Conservation (phyloP, 2,329 filamentous ascomycete genomes). For the Fusarium avenaceum region DNA sequence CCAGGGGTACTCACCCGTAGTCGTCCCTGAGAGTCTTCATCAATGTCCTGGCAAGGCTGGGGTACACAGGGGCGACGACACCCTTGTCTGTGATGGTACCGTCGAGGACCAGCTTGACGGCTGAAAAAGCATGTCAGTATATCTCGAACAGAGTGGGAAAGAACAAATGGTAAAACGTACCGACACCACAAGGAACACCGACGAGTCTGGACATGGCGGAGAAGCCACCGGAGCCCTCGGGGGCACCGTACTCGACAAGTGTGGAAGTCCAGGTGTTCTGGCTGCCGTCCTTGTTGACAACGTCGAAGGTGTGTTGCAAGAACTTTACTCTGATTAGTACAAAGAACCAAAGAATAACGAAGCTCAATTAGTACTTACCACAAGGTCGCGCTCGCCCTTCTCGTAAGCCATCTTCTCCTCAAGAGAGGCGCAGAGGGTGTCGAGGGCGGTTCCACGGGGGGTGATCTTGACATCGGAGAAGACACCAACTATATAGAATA, state of each 20-base stretch:
- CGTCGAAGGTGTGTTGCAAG: constrained; percentile 74
- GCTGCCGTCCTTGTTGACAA: constrained; percentile 71
- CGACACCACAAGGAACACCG: constrained; percentile 71
- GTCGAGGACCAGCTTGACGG: constrained; percentile 82
- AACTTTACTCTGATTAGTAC: constrained; percentile 17
- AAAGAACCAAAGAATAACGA: background rate
- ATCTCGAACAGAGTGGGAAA: background rate
- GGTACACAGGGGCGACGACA: constrained; percentile 81
- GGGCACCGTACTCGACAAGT: constrained; percentile 84
- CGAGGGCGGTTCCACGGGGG: constrained; percentile 74
- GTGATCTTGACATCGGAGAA: constrained; percentile 66
- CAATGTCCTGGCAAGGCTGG: constrained; percentile 78
- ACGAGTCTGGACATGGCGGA: constrained; percentile 87
- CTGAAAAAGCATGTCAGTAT: constrained; percentile 14
- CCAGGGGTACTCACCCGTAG: constrained; percentile 63
- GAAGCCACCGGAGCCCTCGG: constrained; percentile 81
- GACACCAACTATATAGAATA: constrained; percentile 24
- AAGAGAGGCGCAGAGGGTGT: constrained; percentile 74
- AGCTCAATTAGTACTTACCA: constrained; percentile 50
- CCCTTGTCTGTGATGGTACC: constrained; percentile 80
- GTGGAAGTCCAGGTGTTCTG: constrained; percentile 85
- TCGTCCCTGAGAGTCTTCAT: constrained; percentile 84
- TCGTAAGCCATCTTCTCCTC: constrained; percentile 79
- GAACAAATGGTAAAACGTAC: constrained; percentile 9
- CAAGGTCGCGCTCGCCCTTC: constrained; percentile 73